Conservation (phyloP, 345 rosid genomes). For the Pistacia integerrima region DNA sequence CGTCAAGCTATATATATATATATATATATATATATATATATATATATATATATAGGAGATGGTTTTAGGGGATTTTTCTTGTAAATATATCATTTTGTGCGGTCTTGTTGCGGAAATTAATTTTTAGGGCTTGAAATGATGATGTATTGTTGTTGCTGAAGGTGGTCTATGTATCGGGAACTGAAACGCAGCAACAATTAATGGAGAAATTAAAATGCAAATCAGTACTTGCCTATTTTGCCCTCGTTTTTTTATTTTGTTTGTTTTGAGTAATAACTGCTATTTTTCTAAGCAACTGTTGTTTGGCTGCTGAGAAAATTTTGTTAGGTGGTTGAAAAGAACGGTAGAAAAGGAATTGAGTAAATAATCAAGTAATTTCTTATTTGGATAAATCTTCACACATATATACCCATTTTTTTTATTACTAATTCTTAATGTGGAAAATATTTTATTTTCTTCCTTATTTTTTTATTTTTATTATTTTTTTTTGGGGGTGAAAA, state of each 20-base stretch:
- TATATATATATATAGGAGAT: neutral
- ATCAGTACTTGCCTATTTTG: too few relatives aligned
- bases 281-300: neutral
- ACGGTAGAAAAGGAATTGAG: neutral
- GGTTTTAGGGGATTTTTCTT: neutral
- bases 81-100: neutral
- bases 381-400: too few relatives aligned
- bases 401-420: too few relatives aligned
- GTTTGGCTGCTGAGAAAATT: slow-evolving; percentile 19
- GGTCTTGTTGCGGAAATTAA: neutral
- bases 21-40: too few relatives aligned
- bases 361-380: neutral
- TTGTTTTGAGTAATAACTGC: neutral
- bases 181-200: neutral
- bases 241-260: neutral
- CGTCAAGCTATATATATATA: too few relatives aligned
- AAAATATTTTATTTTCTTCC: too few relatives aligned
- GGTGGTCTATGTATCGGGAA: neutral
- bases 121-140: neutral
- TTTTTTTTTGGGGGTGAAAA: too few relatives aligned
- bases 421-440: too few relatives aligned
- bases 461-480: too few relatives aligned
- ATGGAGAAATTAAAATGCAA: slow-evolving; percentile 3
- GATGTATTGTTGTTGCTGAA: too few relatives aligned
- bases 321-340: neutral